Evolutionary conservation across 2,329 filamentous ascomycete species (phyloP).

Genomic region (Leptographium wingfieldii): DNA sequence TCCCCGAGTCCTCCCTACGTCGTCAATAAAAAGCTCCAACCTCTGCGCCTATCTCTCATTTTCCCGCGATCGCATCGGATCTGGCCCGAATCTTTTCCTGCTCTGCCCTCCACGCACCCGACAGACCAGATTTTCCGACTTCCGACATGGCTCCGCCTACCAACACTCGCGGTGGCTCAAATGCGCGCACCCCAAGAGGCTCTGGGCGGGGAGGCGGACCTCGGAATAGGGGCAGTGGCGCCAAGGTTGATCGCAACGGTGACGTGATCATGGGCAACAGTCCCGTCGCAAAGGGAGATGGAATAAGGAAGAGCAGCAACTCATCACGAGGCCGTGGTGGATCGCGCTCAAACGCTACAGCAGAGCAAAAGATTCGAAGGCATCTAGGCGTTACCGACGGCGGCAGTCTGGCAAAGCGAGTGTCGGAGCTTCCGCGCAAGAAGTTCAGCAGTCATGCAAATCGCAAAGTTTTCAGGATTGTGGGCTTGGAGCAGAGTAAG

Average conservation of each 20-base stretch:
- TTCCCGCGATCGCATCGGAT: background rate
- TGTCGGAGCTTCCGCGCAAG: constrained; percentile 12
- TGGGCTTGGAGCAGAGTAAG: constrained; percentile 56
- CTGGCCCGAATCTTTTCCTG: background rate
- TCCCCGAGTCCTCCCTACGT: background rate
- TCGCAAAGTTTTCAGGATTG: constrained; percentile 33
- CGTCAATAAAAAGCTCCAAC: background rate
- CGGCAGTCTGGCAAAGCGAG: constrained; percentile 15
- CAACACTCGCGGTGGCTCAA: background rate
- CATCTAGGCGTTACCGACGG: constrained; percentile 19
- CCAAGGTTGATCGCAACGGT: constrained; percentile 39
- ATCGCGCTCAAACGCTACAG: background rate
- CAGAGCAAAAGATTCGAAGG: constrained; percentile 13
- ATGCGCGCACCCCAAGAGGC: background rate
- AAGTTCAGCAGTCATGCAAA: constrained; percentile 16
- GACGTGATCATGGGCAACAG: constrained; percentile 44
- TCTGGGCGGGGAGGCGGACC: background rate
- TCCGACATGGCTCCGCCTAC: constrained; percentile 1
- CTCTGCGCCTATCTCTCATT: background rate
- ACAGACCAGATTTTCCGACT: background rate
- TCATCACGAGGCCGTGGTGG: constrained; percentile 4
- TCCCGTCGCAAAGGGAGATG: constrained; percentile 6
- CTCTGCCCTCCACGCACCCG: background rate
- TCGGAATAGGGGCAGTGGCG: constrained; percentile 31
- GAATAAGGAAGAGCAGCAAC: background rate